Conservation (phyloP, 148 eudicot species). For the Dysphania ambrosioides region DNA sequence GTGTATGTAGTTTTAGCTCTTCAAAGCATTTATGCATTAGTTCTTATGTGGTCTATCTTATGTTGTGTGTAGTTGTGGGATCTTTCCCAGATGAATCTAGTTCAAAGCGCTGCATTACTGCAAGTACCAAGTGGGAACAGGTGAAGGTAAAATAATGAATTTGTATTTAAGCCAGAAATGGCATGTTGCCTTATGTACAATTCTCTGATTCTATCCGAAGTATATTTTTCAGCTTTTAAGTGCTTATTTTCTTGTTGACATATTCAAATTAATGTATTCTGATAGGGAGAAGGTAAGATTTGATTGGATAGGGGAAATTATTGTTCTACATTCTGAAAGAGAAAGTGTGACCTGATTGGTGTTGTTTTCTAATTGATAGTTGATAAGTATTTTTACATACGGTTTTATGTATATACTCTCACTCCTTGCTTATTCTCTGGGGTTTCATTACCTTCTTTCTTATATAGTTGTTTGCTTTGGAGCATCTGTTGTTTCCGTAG, state of each 20-base stretch:
- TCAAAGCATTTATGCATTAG: neutral
- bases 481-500: neutral
- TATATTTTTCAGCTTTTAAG: neutral
- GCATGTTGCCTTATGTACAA: neutral
- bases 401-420: no score
- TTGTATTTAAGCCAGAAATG: neutral
- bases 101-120: slow-evolving; percentile 62
- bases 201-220: neutral
- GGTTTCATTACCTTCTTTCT: neutral
- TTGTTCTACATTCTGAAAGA: neutral
- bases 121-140: slow-evolving; percentile 93
- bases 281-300: neutral
- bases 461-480: neutral
- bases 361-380: neutral
- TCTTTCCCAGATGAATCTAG: slow-evolving; percentile 50
- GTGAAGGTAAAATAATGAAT: slow-evolving; percentile 90
- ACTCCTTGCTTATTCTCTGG: slow-evolving; percentile 3
- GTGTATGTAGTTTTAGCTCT: neutral
- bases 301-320: neutral
- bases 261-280: neutral
- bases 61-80: slow-evolving; percentile 50
- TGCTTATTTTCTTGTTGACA: neutral
- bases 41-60: slow-evolving; percentile 13
- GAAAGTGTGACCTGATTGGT: neutral
- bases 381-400: no score